Conservation (phyloP, 164 flowering plant species). For the Vitis cinerea region DNA sequence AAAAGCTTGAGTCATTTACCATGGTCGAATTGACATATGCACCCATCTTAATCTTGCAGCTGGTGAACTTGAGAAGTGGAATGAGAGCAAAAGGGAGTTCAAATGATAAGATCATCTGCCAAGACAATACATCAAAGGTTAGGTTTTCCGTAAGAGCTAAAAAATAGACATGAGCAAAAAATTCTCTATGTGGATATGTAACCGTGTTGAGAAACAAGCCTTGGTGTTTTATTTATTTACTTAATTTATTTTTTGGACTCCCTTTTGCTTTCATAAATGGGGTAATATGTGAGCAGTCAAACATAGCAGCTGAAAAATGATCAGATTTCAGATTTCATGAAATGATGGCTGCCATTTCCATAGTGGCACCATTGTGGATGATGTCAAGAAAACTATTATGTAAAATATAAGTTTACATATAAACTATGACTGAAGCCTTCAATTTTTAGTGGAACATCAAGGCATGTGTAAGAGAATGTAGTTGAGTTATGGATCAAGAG, state of each 20-base stretch:
- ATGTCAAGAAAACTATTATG: too few species aligned
- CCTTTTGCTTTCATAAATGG: too few species aligned
- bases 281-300: too few species aligned
- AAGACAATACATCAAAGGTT: slow-evolving; percentile 8
- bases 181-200: neutral
- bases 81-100: slow-evolving; percentile 94
- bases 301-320: too few species aligned
- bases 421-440: neutral
- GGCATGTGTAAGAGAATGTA: too few species aligned
- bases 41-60: slow-evolving; percentile 90
- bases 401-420: neutral
- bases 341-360: too few species aligned
- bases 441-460: neutral
- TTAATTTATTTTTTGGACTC: too few species aligned
- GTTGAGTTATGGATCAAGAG: too few species aligned
- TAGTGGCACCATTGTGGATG: too few species aligned
- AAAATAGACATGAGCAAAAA: neutral
- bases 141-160: neutral
- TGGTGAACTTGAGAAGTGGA: slow-evolving; percentile 94
- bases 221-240: too few species aligned
- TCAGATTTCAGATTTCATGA: too few species aligned
- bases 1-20: slow-evolving; percentile 32
- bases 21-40: slow-evolving; percentile 54
- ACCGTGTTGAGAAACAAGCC: neutral
- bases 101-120: slow-evolving; percentile 93